Evolutionary conservation across 768 basidiomycete species (phyloP).

Genomic region (Tulasnella sp.): DNA sequence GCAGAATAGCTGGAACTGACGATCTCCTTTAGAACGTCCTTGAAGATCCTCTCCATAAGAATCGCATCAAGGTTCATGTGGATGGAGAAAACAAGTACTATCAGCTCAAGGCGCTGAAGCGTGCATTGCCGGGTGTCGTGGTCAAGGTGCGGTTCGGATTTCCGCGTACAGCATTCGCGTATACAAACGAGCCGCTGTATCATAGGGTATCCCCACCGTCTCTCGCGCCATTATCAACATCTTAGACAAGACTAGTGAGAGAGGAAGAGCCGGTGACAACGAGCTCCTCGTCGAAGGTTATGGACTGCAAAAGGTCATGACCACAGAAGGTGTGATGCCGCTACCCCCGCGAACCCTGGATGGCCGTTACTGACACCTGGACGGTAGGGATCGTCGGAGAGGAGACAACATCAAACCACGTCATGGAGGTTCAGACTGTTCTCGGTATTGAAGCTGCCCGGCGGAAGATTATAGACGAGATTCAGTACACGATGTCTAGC

Average conservation of each 20-base stretch:
- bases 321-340: constrained; percentile 85
- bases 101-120: constrained; percentile 73
- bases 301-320: constrained; percentile 95
- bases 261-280: constrained; percentile 82
- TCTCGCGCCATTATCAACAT: constrained; percentile 94
- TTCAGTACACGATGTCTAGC: constrained; percentile 93
- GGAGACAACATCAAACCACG: constrained; percentile 91
- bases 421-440: constrained; percentile 91
- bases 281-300: constrained; percentile 96
- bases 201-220: constrained; percentile 77
- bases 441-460: constrained; percentile 98
- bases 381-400: constrained; percentile 86
- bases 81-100: constrained; percentile 40
- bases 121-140: constrained; percentile 76
- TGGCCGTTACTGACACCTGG: constrained; percentile 13
- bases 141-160: constrained; percentile 62
- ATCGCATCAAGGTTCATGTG: constrained; percentile 41
- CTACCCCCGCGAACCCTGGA: neutral
- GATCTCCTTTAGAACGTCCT: neutral
- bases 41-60: constrained; percentile 30
- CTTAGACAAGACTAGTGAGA: constrained; percentile 76
- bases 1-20: neutral
- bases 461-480: constrained; percentile 91
- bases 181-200: neutral
- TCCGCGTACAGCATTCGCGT: neutral